Base-by-base conservation (phyloP, 306 rosid genomes). In the Glycyrrhiza uralensis region DNA sequence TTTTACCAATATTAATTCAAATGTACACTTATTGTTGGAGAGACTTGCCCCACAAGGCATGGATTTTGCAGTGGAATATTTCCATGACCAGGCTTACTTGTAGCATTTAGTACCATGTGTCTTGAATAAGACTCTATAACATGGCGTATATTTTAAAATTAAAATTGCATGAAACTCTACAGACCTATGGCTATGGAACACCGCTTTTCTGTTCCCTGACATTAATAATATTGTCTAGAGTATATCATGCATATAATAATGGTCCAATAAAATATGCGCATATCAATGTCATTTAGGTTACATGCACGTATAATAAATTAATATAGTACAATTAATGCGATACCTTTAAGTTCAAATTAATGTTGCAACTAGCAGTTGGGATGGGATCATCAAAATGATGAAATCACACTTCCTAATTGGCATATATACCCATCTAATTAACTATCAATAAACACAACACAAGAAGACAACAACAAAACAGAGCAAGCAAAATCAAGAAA, bases 351-450 rank as follows among this genome's bases (percentile, higher is more conserved):
- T 51, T 75, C 79, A 72, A 72, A 76, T 67, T 84, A 75, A 67
- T 88, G 80, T 66, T 83, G 78, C 4, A n/a, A n/a, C n/a, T n/a
- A 77, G 86, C 66, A 42, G 92, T 81, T 88, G 66, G 79, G 78
- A 83, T 75, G 92, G 67, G 71, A 74, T 85, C 74, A 81, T 85
- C 89, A 74, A 52, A 60, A 32, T 77, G 80, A 71, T 83, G 81
- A 79, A 82, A 76, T 77, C 79, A 84, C 41, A 74, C 60, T 68
- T 78, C 76, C 45, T 46, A 80, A 80, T 42, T 84, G 67, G 58
- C 67, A 51, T 49, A 57, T 79, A 78, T 72, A 63, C 76, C 72
- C 84, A n/a, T n/a, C n/a, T n/a, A n/a, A n/a, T n/a, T n/a, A 69
- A 62, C 70, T 52, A 41, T 57, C 52, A 72, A 71, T 50, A 55